Conservation (phyloP, 2,329 filamentous ascomycete species). For the Pseudogymnoascus sp. region DNA sequence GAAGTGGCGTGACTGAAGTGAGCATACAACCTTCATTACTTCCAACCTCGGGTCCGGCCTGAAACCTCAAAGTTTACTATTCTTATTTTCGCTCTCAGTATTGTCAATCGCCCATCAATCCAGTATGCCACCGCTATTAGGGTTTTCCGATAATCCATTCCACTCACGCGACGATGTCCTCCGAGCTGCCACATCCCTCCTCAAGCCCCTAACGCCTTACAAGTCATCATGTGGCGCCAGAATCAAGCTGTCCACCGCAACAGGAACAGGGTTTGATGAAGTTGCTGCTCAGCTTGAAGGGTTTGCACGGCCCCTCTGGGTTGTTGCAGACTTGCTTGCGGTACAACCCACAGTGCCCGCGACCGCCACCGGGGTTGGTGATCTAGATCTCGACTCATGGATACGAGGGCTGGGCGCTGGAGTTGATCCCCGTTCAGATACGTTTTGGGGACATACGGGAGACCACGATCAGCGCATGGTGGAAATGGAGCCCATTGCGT, state of each 20-base stretch:
- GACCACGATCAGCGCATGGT: conserved; percentile 45
- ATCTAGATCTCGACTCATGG: conserved; percentile 12
- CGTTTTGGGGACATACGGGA: conserved; percentile 40
- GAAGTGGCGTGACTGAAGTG: not conserved
- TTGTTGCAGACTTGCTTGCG: conserved; percentile 16
- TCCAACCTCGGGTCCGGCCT: no score
- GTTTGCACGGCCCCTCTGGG: conserved; percentile 29
- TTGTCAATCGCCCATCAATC: conserved; percentile 6
- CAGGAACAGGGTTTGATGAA: conserved; percentile 37
- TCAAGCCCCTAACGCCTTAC: conserved; percentile 20
- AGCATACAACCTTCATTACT: not conserved
- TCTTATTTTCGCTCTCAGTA: not conserved
- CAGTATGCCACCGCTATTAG: conserved; percentile 30
- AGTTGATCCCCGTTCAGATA: conserved; percentile 24
- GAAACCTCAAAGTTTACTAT: not conserved
- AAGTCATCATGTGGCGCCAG: conserved; percentile 30
- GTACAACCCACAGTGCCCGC: not conserved
- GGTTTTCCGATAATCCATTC: conserved; percentile 36
- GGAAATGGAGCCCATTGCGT: conserved; percentile 43
- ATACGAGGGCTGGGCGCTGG: conserved; percentile 18
- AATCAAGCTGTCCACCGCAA: conserved; percentile 30
- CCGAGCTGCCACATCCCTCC: conserved; percentile 27
- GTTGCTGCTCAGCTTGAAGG: conserved; percentile 38
- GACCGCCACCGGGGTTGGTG: not conserved
- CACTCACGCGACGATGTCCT: conserved; percentile 30